phyloP scores from a whole-genome alignment of 176 grass and related monocot species.

The Microstegium vimineum region DNA sequence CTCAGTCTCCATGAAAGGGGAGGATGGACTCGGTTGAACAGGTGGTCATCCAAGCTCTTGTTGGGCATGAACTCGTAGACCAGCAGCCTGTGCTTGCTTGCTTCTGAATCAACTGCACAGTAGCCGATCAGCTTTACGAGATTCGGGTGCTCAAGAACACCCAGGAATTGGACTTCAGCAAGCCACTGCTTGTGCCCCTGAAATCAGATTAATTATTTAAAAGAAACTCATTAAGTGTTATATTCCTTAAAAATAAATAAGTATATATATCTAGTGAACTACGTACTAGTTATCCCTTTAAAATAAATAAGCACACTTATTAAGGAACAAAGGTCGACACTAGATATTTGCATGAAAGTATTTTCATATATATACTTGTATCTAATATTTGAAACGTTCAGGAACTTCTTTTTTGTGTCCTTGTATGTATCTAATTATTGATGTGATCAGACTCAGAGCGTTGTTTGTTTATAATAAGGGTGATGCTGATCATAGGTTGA shows the following conservation, averaged over 20 bases:
- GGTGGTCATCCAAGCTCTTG: constrained; percentile 79
- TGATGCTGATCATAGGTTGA: constrained; percentile 23
- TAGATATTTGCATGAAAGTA: background rate
- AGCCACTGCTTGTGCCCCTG: constrained; percentile 98
- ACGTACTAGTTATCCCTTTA: background rate
- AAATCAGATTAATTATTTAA: background rate
- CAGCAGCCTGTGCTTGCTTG: constrained; percentile 51
- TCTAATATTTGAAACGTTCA: background rate
- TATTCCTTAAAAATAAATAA: background rate
- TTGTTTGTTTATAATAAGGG: background rate
- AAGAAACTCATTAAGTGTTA: background rate
- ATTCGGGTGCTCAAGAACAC: constrained; percentile 82
- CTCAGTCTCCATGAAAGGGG: constrained; percentile 62
- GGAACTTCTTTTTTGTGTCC: background rate
- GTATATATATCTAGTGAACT: background rate
- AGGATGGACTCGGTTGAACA: constrained; percentile 66
- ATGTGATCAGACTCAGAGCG: background rate
- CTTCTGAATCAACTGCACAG: constrained; percentile 64
- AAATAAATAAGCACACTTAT: background rate
- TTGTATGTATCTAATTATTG: background rate
- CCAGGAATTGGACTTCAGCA: constrained; percentile 80
- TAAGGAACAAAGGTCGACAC: background rate
- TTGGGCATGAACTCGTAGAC: constrained; percentile 96
- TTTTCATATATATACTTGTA: background rate
- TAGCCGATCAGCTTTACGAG: constrained; percentile 88